Percentiles rank a stretch among this genome's conserved stretches.
Evolutionary conservation across 2,329 filamentous ascomycete genomes (phyloP).

Genomic region (Blastomyces parvus): DNA sequence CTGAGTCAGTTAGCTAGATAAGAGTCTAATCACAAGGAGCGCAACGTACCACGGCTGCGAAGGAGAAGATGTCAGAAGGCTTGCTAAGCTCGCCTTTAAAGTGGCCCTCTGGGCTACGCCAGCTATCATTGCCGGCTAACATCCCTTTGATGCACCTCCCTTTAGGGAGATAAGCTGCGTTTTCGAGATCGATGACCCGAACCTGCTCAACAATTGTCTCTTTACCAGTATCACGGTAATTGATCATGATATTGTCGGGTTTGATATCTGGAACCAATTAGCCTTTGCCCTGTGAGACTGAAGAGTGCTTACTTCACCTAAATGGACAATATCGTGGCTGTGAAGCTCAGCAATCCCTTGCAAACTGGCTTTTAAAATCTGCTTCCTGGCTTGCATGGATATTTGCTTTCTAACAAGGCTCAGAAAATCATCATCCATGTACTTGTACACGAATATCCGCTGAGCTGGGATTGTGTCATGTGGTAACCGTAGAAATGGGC

Average conservation of each 20-base stretch:
- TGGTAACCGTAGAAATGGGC: conserved; percentile 30
- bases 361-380: conserved; percentile 37
- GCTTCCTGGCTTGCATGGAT: conserved; percentile 31
- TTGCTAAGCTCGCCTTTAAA: conserved; percentile 21
- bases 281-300: neutral
- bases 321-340: conserved; percentile 26
- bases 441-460: conserved; percentile 39
- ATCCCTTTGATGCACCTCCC: conserved; percentile 22
- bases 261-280: conserved; percentile 26
- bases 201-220: conserved; percentile 18
- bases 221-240: conserved; percentile 20
- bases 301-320: conserved; percentile 17
- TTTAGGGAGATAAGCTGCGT: conserved; percentile 29
- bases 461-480: conserved; percentile 37
- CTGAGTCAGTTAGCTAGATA: conserved; percentile 20
- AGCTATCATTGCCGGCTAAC: conserved; percentile 26
- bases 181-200: conserved; percentile 25
- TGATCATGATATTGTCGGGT: conserved; percentile 30
- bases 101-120: conserved; percentile 28
- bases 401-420: conserved; percentile 35
- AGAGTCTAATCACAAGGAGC: neutral
- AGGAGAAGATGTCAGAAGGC: conserved; percentile 29
- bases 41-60: conserved; percentile 23
- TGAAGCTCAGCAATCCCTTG: conserved; percentile 30
- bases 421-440: conserved; percentile 37